Percentiles rank a stretch among this genome's conserved stretches.
Conservation (phyloP, 805 yeast species). For the Crinitomyces ghanaensis region DNA sequence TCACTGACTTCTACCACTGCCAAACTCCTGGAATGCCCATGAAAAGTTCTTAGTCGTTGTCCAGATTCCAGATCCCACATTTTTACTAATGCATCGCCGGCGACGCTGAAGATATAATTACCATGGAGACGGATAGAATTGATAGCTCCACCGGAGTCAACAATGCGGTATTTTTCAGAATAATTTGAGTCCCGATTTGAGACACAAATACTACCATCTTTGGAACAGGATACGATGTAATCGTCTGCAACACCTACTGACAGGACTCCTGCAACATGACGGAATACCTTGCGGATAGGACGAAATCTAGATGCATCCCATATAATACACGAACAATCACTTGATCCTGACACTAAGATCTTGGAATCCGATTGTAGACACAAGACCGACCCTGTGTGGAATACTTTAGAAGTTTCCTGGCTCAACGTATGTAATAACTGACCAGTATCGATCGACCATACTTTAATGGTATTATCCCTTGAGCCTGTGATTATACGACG, state of each 20-base stretch:
- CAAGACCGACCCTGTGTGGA: constrained; percentile 25
- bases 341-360: constrained; percentile 26
- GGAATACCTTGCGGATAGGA: constrained; percentile 17
- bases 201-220: constrained; percentile 24
- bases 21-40: constrained; percentile 77
- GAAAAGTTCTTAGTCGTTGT: constrained; percentile 48
- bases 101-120: constrained; percentile 24
- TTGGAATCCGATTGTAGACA: constrained; percentile 21
- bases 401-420: constrained; percentile 3
- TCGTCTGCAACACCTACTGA: constrained; percentile 19
- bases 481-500: constrained; percentile 79
- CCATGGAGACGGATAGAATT: constrained; percentile 23
- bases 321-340: constrained; percentile 24
- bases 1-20: constrained; percentile 73
- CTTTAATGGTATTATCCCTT: constrained; percentile 24
- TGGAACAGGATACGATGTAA: constrained; percentile 25
- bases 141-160: constrained; percentile 27
- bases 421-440: constrained; percentile 14
- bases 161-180: constrained; percentile 13
- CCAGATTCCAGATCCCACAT: constrained; percentile 75
- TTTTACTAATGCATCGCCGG: constrained; percentile 69
- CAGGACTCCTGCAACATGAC: constrained; percentile 22
- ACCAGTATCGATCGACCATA: constrained; percentile 25
- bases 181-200: constrained; percentile 19
- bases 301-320: constrained; percentile 20